These are phyloP conservation scores for Glarea lozoyensis DNA, from an alignment of 495 filamentous ascomycete species.

Conservation along the genomic window DNA sequence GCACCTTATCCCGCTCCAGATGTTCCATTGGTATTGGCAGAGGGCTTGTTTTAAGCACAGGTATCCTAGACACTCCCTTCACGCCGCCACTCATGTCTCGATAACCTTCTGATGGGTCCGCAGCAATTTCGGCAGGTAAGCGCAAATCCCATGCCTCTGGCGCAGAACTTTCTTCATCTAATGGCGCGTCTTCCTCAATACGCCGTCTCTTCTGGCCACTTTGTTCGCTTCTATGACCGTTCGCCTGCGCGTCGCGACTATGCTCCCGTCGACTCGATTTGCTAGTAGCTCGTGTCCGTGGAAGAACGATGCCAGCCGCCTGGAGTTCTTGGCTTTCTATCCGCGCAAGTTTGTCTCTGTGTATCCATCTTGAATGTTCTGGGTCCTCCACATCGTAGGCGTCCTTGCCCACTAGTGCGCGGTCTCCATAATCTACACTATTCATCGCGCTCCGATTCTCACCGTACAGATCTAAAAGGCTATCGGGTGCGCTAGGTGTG, in stretches of 20 bases:
- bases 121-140: slow-evolving; percentile 70
- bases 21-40: slow-evolving; percentile 62
- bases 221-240: slow-evolving; percentile 26
- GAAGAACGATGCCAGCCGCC: slow-evolving; percentile 69
- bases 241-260: slow-evolving; percentile 39
- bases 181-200: slow-evolving; percentile 35
- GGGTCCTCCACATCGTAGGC: slow-evolving; percentile 21
- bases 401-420: slow-evolving; percentile 13
- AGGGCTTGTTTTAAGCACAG: slow-evolving; percentile 68
- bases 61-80: slow-evolving; percentile 62
- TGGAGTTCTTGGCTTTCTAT: slow-evolving; percentile 93
- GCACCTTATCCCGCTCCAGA: slow-evolving; percentile 62
- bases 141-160: slow-evolving; percentile 56
- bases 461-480: slow-evolving; percentile 45
- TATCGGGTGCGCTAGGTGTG: slow-evolving; percentile 47
- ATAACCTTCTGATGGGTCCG: slow-evolving; percentile 45
- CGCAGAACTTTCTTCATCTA: slow-evolving; percentile 31
- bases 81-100: slow-evolving; percentile 27
- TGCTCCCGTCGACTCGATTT: slow-evolving; percentile 46
- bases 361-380: slow-evolving; percentile 80
- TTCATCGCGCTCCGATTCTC: slow-evolving; percentile 19
- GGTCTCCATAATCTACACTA: slow-evolving; percentile 25
- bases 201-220: slow-evolving; percentile 33
- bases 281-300: slow-evolving; percentile 51
- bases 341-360: slow-evolving; percentile 85